Conservation (phyloP, 345 rosid genomes). For the Eucalyptus shirleyi region DNA sequence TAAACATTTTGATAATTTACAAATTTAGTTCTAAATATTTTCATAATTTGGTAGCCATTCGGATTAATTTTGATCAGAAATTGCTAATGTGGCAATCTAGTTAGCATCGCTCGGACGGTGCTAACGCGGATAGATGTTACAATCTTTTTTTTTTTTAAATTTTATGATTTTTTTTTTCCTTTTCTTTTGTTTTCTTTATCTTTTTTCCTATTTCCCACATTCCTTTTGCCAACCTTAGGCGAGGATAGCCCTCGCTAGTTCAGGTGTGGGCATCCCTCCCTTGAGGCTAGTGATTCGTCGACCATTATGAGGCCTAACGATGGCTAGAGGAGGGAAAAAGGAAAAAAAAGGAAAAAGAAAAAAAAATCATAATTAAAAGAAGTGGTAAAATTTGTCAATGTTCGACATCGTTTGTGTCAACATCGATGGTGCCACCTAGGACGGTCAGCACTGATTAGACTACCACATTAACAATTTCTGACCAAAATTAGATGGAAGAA, state of each 20-base stretch:
- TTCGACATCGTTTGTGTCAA: fast-evolving
- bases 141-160: too few relatives aligned
- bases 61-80: too few relatives aligned
- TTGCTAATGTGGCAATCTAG: not conserved
- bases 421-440: not conserved
- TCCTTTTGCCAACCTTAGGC: not conserved
- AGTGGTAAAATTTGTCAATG: not conserved
- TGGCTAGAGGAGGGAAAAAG: not conserved
- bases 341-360: too few relatives aligned
- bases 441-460: fast-evolving
- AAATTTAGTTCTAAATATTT: too few relatives aligned
- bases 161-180: too few relatives aligned
- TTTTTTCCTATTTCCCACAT: not conserved
- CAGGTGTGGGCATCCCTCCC: not conserved
- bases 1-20: too few relatives aligned
- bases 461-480: fast-evolving
- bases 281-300: fast-evolving
- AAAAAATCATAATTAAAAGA: too few relatives aligned
- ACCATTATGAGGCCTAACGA: not conserved
- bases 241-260: too few relatives aligned
- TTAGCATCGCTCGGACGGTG: fast-evolving
- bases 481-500: too few relatives aligned
- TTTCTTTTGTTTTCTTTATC: not conserved
- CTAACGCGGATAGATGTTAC: fast-evolving
- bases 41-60: too few relatives aligned